Evolutionary conservation across 1,139 yeast genomes (phyloP), one percentile per base, ranked within the genome.

Genomic region (Candida albicans): DNA sequence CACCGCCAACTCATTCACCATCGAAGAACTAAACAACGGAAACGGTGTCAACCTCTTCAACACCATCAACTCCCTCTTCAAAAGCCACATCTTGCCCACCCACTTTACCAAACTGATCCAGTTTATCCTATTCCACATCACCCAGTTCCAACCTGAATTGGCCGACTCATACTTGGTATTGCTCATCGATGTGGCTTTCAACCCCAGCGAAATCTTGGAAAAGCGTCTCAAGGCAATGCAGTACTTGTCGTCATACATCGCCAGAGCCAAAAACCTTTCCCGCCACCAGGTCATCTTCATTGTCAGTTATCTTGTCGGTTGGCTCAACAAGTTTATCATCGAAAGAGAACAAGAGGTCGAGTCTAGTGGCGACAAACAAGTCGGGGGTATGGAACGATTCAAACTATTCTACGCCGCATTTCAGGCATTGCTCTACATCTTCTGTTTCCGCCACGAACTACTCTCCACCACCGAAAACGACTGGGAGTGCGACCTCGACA

Each of bases 31-130:
- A 28, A 72, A 72, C 44, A 67, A 76, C 31, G 89, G 90, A 6
- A 78, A 77, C 45, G 90, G 91, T 2, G 79, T 88, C n/a, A 67
- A 74, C n/a, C 68, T 87, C 27, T 91, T 84, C 67, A 84, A 85
- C 53, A 84, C 88, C 7, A 70, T 93, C 42, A 79, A 86, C 1
- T 80, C 93, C 2, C 69, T 87, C 31, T 93, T 93, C 73, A 84
- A 83, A 57, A 77, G 89, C 3, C 95, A 87, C 54, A 79, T 93
- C 37, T 70, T 93, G 46, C 96, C 97, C 12, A 93, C 99, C 1
- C 96, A 91, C 64, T 87, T 88, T 61, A 91, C 98, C 9, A 82
- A 89, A 56, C 86, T 91, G 43, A 84, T 89, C 28, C 99, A 93
- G 64, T 93, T 87, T 60, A 68, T 91, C 33, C 64, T 91, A 58